These are phyloP conservation scores for Laguncularia racemosa DNA, from an alignment of 345 rosid species.

Conservation along the genomic window DNA sequence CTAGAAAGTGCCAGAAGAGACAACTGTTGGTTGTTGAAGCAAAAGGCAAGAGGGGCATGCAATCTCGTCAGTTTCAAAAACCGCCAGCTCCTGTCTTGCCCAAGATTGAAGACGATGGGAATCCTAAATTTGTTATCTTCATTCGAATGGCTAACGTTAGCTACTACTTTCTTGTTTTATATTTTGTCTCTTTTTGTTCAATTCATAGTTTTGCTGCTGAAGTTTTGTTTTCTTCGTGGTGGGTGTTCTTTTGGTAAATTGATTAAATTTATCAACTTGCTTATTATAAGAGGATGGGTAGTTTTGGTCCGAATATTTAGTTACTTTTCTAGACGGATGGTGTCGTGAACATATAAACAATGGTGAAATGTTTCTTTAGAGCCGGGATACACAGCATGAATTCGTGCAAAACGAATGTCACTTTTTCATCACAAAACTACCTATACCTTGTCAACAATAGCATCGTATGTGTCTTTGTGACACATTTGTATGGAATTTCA, in stretches of 20 bases:
- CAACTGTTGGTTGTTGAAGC: constrained; percentile 51
- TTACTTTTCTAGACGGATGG: no score
- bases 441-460: no score
- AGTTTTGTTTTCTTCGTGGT: neutral
- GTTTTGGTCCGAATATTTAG: no score
- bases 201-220: neutral
- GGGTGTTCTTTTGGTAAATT: neutral
- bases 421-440: no score
- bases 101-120: constrained; percentile 92
- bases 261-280: no score
- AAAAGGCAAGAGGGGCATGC: constrained; percentile 83
- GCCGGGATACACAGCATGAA: no score
- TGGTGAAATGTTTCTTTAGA: no score
- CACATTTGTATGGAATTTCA: no score
- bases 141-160: constrained; percentile 84
- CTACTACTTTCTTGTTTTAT: neutral
- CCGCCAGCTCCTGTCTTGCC: constrained; percentile 67
- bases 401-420: no score
- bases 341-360: no score
- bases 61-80: constrained; percentile 67
- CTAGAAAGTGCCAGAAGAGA: constrained; percentile 7
- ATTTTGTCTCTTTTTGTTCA: neutral
- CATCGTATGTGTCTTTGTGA: no score
- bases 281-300: no score
- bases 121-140: constrained; percentile 85